phyloP scores from a whole-genome alignment of 306 rosid genomes.

The Casuarina equisetifolia region DNA sequence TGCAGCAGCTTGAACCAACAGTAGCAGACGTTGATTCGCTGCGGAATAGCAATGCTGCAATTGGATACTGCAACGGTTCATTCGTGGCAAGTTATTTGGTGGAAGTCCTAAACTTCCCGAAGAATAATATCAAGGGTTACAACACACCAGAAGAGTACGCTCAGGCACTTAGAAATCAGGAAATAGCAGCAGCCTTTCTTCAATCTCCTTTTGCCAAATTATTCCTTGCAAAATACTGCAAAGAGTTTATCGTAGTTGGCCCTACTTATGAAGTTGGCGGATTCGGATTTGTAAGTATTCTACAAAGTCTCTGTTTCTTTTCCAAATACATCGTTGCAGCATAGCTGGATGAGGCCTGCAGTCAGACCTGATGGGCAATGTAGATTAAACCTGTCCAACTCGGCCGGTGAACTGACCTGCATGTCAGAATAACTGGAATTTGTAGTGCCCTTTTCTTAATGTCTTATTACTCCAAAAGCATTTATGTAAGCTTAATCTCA shows the following conservation, averaged over 20 bases:
- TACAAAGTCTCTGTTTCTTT: not conserved
- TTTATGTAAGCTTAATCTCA: too few species aligned
- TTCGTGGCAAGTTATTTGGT: constrained; percentile 32
- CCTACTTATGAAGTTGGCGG: constrained; percentile 49
- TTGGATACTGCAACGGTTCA: constrained; percentile 44
- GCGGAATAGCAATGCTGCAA: constrained; percentile 16
- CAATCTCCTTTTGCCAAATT: constrained; percentile 41
- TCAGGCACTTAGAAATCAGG: constrained; percentile 37
- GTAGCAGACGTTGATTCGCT: constrained; percentile 31
- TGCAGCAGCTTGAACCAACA: constrained; percentile 45
- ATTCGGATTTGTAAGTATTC: constrained; percentile 37
- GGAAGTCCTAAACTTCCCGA: constrained; percentile 18
- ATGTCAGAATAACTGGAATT: too few species aligned
- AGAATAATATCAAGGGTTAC: constrained; percentile 22
- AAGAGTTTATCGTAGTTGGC: constrained; percentile 35
- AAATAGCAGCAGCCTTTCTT: constrained; percentile 47
- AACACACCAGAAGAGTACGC: constrained; percentile 28
- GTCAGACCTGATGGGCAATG: too few species aligned
- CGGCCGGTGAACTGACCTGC: not conserved
- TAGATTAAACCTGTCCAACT: too few species aligned
- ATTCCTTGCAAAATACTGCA: constrained; percentile 47
- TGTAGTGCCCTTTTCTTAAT: too few species aligned
- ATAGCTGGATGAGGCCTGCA: too few species aligned
- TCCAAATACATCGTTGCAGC: not conserved
- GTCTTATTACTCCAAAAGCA: too few species aligned